Evolutionary conservation across 768 basidiomycete species (phyloP), one percentile per base, ranked within the genome.

Genomic region (Boletus sensibilis): DNA sequence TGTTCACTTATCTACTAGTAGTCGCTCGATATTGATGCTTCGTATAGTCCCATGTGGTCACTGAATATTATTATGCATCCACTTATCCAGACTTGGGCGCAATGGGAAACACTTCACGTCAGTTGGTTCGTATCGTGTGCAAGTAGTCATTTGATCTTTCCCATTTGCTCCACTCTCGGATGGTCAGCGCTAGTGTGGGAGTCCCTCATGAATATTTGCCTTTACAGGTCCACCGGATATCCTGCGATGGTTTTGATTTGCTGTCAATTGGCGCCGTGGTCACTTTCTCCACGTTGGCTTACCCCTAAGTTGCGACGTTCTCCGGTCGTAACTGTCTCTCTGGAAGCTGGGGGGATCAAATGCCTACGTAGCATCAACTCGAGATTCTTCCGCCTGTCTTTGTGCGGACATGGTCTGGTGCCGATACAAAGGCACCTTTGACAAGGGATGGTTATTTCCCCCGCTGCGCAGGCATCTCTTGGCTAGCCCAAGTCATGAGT

Each of bases 1-100:
- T 50, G 57, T 61, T 60, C 37, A 49, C 57, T 57, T 60, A 60
- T 64, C 50, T 61, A 60, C 44, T 50, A 60, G 47, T 67, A 61
- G 50, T 61, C 51, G 52, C 48, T 62, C 43, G 42, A 64, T 64
- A 58, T 66, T 64, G 59, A 64, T 40, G 42, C 40, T 58, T 55
- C 54, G 38, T 58, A 52, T 64, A 57, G 43, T 55, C 29, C 29
- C n/a, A 31, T 41, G 34, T 55, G 45, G 40, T 55, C 52, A 31
- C 20, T 45, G 52, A 41, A 27, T 49, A 45, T 34, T 47, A 45
- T 58, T 18, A 47, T 41, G 12, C 52, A 31, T 35, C 34, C 33
- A 16, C 31, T 52, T 47, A 14, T 34, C 52, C 31, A 23, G 13
- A 14, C 37, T 20, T 29, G 18, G 18, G 25, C 12, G 14, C 25